Evolutionary conservation across 768 basidiomycete genomes (phyloP).

Genomic region (Boletus eberwhitei): DNA sequence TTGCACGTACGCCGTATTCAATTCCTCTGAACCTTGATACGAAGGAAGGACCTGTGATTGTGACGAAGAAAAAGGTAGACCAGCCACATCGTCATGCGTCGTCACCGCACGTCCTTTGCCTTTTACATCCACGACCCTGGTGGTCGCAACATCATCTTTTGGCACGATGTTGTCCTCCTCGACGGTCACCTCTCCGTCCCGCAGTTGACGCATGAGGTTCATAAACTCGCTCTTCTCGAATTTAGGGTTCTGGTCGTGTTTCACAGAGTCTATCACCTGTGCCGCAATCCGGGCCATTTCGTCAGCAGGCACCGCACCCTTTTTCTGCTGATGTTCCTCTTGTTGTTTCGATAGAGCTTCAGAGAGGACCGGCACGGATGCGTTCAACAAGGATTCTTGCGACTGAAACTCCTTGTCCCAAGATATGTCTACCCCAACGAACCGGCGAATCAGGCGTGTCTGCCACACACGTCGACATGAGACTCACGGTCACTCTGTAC

Average conservation of each 20-base stretch:
- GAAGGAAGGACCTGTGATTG: constrained; percentile 6
- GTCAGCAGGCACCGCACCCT: constrained; percentile 39
- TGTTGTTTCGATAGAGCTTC: constrained; percentile 12
- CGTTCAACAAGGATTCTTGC: constrained; percentile 44
- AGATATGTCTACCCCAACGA: constrained; percentile 16
- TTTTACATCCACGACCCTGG: constrained; percentile 44
- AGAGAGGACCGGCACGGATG: constrained; percentile 9
- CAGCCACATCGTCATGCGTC: background rate
- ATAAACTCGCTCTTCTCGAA: constrained; percentile 84
- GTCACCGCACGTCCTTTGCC: constrained; percentile 57
- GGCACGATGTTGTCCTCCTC: constrained; percentile 77
- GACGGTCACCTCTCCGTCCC: constrained; percentile 75
- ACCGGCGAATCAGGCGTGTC: background rate
- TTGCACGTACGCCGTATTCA: constrained; percentile 16
- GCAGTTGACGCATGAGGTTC: constrained; percentile 78
- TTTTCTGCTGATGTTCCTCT: constrained; percentile 9
- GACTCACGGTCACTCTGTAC: constrained; percentile 45
- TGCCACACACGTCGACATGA: background rate
- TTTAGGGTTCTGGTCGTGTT: constrained; percentile 75
- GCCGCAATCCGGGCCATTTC: constrained; percentile 81
- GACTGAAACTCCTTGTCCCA: constrained; percentile 69
- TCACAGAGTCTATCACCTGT: constrained; percentile 70
- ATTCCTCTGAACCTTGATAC: constrained; percentile 21
- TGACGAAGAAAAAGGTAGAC: constrained; percentile 4
- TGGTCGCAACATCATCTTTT: constrained; percentile 34